Conservation (phyloP, 1,284 basidiomycete species). For the Neolentinus lepideus region DNA sequence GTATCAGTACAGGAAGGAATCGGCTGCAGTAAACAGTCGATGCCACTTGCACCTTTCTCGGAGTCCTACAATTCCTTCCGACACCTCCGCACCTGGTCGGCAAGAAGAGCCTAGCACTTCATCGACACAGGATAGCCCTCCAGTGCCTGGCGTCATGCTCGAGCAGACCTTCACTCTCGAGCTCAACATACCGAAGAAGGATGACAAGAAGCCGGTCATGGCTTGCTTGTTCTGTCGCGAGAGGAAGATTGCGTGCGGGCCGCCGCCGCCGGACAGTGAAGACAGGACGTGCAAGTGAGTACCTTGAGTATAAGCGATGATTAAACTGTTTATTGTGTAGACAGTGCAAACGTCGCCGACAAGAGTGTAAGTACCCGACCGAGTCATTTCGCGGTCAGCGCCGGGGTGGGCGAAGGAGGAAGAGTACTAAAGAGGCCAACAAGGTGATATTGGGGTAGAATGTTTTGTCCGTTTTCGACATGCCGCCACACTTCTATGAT, state of each 20-base stretch:
- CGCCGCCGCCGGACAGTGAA: constrained; percentile 20
- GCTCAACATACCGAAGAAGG: not conserved
- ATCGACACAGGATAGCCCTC: too few species aligned
- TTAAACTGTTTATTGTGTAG: constrained; percentile 17
- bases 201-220: constrained; percentile 26
- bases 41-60: too few species aligned
- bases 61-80: too few species aligned
- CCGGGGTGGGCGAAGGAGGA: not conserved
- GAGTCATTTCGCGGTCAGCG: constrained; percentile 44
- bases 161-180: not conserved
- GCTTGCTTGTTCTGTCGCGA: constrained; percentile 32
- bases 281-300: constrained; percentile 28
- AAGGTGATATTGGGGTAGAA: too few species aligned
- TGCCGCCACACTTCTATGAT: too few species aligned
- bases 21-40: too few species aligned
- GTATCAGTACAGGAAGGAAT: too few species aligned
- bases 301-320: not conserved
- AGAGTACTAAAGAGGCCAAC: too few species aligned
- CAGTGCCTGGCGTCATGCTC: not conserved
- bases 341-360: constrained; percentile 39
- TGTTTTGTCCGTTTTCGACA: too few species aligned
- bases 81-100: too few species aligned
- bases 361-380: constrained; percentile 42
- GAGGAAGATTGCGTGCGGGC: constrained; percentile 31
- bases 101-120: too few species aligned